Conservation (phyloP, 2,329 filamentous ascomycete genomes). For the Nothopassalora personata region DNA sequence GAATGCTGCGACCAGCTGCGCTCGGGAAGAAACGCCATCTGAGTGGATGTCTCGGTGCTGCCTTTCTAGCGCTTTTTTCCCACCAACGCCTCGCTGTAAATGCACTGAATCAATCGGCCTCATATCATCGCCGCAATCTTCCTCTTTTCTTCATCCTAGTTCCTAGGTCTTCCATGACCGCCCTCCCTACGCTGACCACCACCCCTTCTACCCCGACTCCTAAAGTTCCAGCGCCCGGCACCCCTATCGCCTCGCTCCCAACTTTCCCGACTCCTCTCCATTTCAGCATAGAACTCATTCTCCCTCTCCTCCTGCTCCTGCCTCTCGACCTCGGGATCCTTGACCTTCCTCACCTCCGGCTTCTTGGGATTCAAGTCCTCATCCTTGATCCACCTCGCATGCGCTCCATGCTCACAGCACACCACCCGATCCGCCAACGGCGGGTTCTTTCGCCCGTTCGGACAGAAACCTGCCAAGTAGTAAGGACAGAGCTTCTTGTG, state of each 20-base stretch:
- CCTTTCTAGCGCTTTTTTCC: not conserved
- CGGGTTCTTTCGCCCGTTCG: conserved; percentile 55
- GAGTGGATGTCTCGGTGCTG: no score
- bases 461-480: conserved; percentile 92
- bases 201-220: conserved; percentile 42
- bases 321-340: conserved; percentile 66
- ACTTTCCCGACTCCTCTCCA: conserved; percentile 41
- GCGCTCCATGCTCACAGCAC: conserved; percentile 71
- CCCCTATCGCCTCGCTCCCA: conserved; percentile 45
- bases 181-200: conserved; percentile 32
- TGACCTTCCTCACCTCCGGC: conserved; percentile 59
- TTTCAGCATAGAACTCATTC: conserved; percentile 50
- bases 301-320: conserved; percentile 55
- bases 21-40: no score
- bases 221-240: conserved; percentile 34
- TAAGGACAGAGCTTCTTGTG: conserved; percentile 68
- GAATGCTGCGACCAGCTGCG: no score
- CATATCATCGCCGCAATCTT: conserved; percentile 3
- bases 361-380: conserved; percentile 54
- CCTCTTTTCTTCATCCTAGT: not conserved
- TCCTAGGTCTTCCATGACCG: conserved; percentile 4
- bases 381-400: conserved; percentile 69
- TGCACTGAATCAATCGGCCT: not conserved
- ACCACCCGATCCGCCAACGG: conserved; percentile 34
- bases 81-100: conserved; percentile 8